Base-by-base conservation (phyloP, 139 green algal species). In the Coccomyxa sp. region DNA sequence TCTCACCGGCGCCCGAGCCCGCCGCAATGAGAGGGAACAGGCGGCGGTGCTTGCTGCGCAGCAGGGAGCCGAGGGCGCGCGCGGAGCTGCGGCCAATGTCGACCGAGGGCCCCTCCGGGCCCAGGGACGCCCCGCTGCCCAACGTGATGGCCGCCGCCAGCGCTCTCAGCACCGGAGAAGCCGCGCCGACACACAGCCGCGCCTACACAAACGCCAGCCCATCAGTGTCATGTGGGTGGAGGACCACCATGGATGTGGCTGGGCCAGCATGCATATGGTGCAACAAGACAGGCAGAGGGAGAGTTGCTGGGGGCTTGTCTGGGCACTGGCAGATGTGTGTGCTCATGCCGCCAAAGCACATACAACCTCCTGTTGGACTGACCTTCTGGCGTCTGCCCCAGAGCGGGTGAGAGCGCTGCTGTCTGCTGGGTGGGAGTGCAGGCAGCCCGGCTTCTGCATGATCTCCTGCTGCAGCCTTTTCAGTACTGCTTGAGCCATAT, bases 101-200 rank as follows among this genome's bases (percentile, higher is more conserved):
- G n/a, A 98, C 95, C 58, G 77, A 89, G 68, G 95, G 95, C 92
- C 94, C 96, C 81, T 99, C 95, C 0, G 95, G 95, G 0, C 95
- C 95, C 44, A 99, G 83, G 1, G 88, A 95, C 33, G 89, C 90
- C 6, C 95, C 95, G 18, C 82, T 91, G 40, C 94, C 92, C 8
- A 97, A 84, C 0, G 90, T 97, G 73, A 97, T 84, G 12, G 91
- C 90, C 8, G 90, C 89, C 7, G 91, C 90, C 0, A 58, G n/a
- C 1, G 81, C 79, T 39, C 73, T 55, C 73, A 83, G 39, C 73
- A 82, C n/a, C 22, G 79, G 79, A 37, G 55, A 39, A 3, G 34
- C 27, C 36, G 55, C 10, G 39, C n/a, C n/a, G n/a, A n/a, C n/a
- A n/a, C n/a, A 29, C 50, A 18, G 50, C 50, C 14, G 14, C 14